Evolutionary conservation across 2,329 filamentous ascomycete genomes (phyloP).

Genomic region (Cladosporium sp.): DNA sequence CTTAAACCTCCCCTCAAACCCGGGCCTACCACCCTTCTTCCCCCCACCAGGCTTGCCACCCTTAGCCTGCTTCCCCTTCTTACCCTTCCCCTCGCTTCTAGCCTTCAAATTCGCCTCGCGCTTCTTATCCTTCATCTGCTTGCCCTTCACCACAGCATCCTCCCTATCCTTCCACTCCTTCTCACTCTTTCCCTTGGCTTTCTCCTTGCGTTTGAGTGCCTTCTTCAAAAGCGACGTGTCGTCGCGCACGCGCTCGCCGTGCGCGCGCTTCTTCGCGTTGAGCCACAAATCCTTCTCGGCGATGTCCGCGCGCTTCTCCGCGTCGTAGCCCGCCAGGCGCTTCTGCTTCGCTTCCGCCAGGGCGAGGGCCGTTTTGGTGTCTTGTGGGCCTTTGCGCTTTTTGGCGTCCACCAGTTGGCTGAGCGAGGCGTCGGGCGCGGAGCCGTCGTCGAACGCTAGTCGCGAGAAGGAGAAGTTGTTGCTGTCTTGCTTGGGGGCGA

Average conservation of each 20-base stretch:
- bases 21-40: constrained; percentile 57
- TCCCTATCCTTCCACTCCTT: constrained; percentile 65
- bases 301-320: constrained; percentile 77
- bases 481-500: constrained; percentile 43
- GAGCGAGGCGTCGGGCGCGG: constrained; percentile 69
- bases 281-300: constrained; percentile 94
- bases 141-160: constrained; percentile 43
- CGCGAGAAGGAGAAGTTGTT: constrained; percentile 86
- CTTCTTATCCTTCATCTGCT: constrained; percentile 48
- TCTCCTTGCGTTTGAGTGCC: constrained; percentile 88
- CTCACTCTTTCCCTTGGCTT: constrained; percentile 84
- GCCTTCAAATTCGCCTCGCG: constrained; percentile 58
- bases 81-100: constrained; percentile 73
- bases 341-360: constrained; percentile 83
- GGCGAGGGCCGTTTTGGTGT: constrained; percentile 80
- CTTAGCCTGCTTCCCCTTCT: constrained; percentile 67
- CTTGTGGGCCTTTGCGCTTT: constrained; percentile 78
- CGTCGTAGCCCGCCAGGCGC: constrained; percentile 69
- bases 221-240: constrained; percentile 88
- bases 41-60: constrained; percentile 51
- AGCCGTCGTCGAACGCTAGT: constrained; percentile 84
- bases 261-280: constrained; percentile 79
- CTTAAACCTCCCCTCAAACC: constrained; percentile 66
- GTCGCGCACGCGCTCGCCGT: constrained; percentile 85
- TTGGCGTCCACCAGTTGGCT: constrained; percentile 55